Conservation (phyloP, 306 rosid genomes). For the Medicago arabica region DNA sequence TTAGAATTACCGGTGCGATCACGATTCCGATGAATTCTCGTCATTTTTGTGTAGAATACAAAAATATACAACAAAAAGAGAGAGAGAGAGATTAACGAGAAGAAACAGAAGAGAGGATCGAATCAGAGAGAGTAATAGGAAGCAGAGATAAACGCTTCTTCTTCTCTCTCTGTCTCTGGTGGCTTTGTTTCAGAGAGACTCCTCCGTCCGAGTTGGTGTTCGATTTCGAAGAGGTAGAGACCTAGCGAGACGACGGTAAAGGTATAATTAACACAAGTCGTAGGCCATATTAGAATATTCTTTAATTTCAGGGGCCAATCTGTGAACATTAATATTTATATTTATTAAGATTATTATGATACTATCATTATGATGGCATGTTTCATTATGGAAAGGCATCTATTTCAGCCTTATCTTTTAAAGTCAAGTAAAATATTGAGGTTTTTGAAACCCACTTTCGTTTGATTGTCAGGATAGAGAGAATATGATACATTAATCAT, state of each 20-base stretch:
- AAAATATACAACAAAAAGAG: constrained; percentile 38
- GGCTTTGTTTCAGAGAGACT: constrained; percentile 37
- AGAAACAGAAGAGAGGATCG: constrained; percentile 30
- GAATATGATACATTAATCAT: too few species aligned
- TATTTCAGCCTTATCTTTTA: too few species aligned
- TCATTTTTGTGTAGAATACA: constrained; percentile 40
- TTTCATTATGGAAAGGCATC: too few species aligned
- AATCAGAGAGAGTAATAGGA: constrained; percentile 48
- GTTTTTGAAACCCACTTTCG: too few species aligned
- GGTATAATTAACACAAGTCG: constrained; percentile 1
- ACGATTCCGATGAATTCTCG: constrained; percentile 49
- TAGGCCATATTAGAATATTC: constrained; percentile 20
- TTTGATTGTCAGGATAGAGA: too few species aligned
- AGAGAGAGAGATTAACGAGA: background rate
- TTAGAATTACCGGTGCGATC: constrained; percentile 54
- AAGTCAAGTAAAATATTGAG: too few species aligned
- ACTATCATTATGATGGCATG: too few species aligned
- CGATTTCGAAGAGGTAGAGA: constrained; percentile 42
- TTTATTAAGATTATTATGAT: too few species aligned
- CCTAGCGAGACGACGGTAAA: constrained; percentile 42
- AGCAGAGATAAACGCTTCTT: constrained; percentile 37
- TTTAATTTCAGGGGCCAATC: background rate
- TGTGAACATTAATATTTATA: background rate
- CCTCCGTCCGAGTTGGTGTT: constrained; percentile 29
- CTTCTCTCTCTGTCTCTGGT: constrained; percentile 16